Conservation (phyloP, 2,329 filamentous ascomycete genomes). For the Fusarium solani-melongenae region DNA sequence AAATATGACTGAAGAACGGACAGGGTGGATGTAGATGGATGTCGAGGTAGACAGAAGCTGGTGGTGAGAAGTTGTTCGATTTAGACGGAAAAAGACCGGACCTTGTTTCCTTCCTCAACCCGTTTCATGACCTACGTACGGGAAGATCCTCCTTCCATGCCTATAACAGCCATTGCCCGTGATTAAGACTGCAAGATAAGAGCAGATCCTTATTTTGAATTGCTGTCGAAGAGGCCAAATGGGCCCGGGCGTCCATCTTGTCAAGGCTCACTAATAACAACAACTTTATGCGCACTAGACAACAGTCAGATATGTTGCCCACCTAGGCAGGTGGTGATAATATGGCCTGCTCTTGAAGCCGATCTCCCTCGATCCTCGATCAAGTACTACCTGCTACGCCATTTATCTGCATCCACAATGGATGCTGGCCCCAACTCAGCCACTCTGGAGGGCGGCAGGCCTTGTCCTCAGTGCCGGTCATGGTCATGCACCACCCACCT, state of each 20-base stretch:
- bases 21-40: not conserved
- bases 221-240: not conserved
- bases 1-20: not conserved
- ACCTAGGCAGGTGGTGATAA: conserved; percentile 13
- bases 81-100: not conserved
- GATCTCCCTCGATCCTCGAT: conserved; percentile 4
- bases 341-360: not conserved
- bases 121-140: not conserved
- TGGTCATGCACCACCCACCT: not conserved
- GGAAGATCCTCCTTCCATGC: not conserved
- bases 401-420: not conserved
- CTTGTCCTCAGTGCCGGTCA: not conserved
- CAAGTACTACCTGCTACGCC: not conserved
- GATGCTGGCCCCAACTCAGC: not conserved
- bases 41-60: not conserved
- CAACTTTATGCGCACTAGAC: not conserved
- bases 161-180: conserved; percentile 1
- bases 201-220: conserved; percentile 5
- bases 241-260: not conserved
- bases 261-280: not conserved
- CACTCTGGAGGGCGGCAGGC: not conserved
- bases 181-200: conserved; percentile 1
- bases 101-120: not conserved
- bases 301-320: conserved; percentile 18
- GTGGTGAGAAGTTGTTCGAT: not conserved